These are phyloP conservation scores for Beauveria brongniartii DNA, from an alignment of 2,329 filamentous ascomycete species.

Conservation along the genomic window DNA sequence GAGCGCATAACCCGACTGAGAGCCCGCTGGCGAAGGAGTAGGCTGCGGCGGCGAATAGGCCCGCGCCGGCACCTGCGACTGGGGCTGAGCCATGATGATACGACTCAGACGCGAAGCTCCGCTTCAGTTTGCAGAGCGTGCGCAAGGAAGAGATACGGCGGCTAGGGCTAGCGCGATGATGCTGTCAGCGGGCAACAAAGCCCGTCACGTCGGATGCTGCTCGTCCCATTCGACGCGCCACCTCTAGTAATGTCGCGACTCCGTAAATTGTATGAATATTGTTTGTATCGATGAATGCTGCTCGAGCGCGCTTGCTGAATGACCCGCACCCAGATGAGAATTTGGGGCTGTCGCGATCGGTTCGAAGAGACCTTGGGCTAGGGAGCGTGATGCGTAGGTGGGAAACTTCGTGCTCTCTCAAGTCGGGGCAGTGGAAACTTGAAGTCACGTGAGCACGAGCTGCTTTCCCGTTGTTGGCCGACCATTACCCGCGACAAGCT, in stretches of 20 bases:
- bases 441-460: conserved; percentile 31
- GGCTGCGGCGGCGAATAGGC: conserved; percentile 56
- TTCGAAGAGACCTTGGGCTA: conserved; percentile 13
- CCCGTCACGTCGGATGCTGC: conserved; percentile 37
- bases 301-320: neutral
- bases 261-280: neutral
- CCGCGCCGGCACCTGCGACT: conserved; percentile 42
- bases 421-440: conserved; percentile 25
- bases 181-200: conserved; percentile 39
- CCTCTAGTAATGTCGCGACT: neutral
- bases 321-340: neutral
- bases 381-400: conserved; percentile 20
- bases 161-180: conserved; percentile 15
- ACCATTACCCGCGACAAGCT: conserved; percentile 19
- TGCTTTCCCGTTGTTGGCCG: conserved; percentile 13
- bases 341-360: neutral
- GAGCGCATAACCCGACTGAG: conserved; percentile 45
- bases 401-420: conserved; percentile 18
- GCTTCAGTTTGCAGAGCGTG: conserved; percentile 4
- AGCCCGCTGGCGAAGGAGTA: conserved; percentile 51
- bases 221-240: conserved; percentile 38
- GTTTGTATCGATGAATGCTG: neutral
- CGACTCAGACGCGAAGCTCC: conserved; percentile 2
- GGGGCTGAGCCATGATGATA: conserved; percentile 50
- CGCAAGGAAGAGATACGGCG: conserved; percentile 6